Evolutionary conservation across 148 eudicot species (phyloP).

Genomic region (Amaranthus palmeri): DNA sequence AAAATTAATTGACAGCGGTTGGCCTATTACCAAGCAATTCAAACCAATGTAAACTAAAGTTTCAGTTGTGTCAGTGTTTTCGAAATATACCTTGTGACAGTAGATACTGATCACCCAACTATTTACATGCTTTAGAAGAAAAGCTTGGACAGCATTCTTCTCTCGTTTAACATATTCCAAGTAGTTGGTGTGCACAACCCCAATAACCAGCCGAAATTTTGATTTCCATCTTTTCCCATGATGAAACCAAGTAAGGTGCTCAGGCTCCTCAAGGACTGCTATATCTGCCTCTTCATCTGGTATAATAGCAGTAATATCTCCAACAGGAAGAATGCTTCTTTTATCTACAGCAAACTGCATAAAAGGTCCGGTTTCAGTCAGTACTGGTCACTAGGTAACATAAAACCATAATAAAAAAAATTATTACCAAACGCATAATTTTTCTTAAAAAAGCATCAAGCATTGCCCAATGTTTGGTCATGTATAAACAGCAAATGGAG

Average conservation of each 20-base stretch:
- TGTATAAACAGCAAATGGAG: too few relatives aligned
- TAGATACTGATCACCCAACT: constrained; percentile 87
- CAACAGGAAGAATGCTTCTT: constrained; percentile 89
- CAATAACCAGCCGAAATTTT: constrained; percentile 74
- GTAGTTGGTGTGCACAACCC: constrained; percentile 91
- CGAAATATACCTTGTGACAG: constrained; percentile 73
- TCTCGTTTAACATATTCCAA: constrained; percentile 87
- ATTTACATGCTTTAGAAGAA: constrained; percentile 63
- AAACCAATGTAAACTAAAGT: background rate
- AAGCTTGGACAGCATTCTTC: constrained; percentile 68
- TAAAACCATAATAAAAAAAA: background rate
- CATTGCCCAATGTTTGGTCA: background rate
- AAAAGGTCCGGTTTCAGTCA: constrained; percentile 3
- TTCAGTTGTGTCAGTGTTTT: background rate
- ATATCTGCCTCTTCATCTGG: constrained; percentile 90
- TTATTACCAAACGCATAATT: background rate
- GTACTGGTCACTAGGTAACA: too few relatives aligned
- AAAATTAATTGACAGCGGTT: background rate
- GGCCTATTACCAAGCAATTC: background rate
- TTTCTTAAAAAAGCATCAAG: background rate
- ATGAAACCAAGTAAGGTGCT: constrained; percentile 99
- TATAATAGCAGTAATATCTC: constrained; percentile 77
- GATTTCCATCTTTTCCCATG: constrained; percentile 94
- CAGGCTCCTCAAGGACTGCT: constrained; percentile 98
- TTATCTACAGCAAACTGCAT: constrained; percentile 71